Percentiles rank a stretch among this genome's conserved stretches.
phyloP scores from a whole-genome alignment of 2,329 filamentous ascomycete genomes.

The Epichloe bromicola region DNA sequence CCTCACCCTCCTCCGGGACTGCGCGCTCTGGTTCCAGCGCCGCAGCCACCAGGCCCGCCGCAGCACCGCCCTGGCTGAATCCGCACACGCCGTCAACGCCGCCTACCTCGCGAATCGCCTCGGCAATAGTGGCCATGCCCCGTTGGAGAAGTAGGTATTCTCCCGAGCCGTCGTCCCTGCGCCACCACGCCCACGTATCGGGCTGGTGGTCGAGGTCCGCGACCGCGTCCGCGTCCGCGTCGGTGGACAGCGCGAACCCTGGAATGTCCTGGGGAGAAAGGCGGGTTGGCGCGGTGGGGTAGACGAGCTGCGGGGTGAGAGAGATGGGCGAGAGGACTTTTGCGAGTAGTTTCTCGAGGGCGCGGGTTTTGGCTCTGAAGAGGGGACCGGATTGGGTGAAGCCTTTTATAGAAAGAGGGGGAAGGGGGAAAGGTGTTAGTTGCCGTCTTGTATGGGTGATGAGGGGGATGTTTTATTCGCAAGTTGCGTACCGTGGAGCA shows the following conservation, averaged over 20 bases:
- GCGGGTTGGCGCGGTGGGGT: slow-evolving; percentile 55
- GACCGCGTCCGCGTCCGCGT: slow-evolving; percentile 27
- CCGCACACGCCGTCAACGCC: slow-evolving; percentile 69
- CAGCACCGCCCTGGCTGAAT: slow-evolving; percentile 68
- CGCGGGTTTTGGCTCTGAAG: slow-evolving; percentile 81
- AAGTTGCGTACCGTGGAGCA: slow-evolving; percentile 52
- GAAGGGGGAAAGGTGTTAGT: not conserved
- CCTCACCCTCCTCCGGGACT: slow-evolving; percentile 16
- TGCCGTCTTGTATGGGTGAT: not conserved
- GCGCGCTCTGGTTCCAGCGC: slow-evolving; percentile 45
- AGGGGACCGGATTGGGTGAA: slow-evolving; percentile 81
- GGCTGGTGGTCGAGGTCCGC: slow-evolving; percentile 31
- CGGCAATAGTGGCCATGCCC: slow-evolving; percentile 51
- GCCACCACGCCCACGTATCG: slow-evolving; percentile 74
- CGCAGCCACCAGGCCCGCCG: slow-evolving; percentile 58
- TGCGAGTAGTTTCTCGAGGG: slow-evolving; percentile 64
- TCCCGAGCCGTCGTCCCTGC: slow-evolving; percentile 50
- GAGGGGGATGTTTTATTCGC: no score
- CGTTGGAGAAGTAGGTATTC: slow-evolving; percentile 58
- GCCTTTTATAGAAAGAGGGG: slow-evolving; percentile 30
- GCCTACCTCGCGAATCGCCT: slow-evolving; percentile 46
- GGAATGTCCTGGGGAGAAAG: slow-evolving; percentile 56
- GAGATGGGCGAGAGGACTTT: slow-evolving; percentile 56
- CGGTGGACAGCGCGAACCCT: slow-evolving; percentile 40
- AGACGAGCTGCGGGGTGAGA: slow-evolving; percentile 43